Conservation (phyloP, 2,329 filamentous ascomycete species). For the Triangularia verruculosa region DNA sequence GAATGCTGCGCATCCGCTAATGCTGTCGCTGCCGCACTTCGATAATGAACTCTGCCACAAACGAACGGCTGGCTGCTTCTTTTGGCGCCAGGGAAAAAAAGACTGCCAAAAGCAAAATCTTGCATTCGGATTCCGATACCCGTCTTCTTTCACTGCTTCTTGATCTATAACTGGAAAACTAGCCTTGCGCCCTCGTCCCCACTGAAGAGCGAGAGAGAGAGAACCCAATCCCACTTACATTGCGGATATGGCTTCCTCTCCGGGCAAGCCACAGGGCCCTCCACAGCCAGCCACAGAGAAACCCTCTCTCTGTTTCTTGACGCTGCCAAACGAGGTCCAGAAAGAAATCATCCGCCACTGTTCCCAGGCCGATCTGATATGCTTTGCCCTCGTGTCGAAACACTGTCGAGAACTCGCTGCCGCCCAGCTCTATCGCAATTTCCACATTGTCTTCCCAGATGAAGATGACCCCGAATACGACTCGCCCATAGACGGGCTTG, state of each 20-base stretch:
- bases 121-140: not conserved
- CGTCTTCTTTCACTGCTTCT: not conserved
- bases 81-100: not conserved
- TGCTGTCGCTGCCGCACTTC: not conserved
- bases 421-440: conserved; percentile 56
- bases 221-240: not conserved
- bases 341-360: conserved; percentile 49
- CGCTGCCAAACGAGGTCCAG: conserved; percentile 48
- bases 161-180: not conserved
- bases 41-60: not conserved
- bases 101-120: not conserved
- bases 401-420: conserved; percentile 58
- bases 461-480: conserved; percentile 53
- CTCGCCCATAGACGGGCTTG: conserved; percentile 54
- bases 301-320: conserved; percentile 33
- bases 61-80: not conserved
- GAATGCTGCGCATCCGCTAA: conserved; percentile 4
- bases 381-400: conserved; percentile 56
- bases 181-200: not conserved
- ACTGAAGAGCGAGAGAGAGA: not conserved
- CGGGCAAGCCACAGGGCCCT: conserved; percentile 7
- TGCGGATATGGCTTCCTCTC: conserved; percentile 35
- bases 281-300: not conserved
- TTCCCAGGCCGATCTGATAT: conserved; percentile 51
- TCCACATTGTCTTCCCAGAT: conserved; percentile 60